Evolutionary conservation across 176 grass and related monocot genomes (phyloP).

Genomic region (Zea luxurians): DNA sequence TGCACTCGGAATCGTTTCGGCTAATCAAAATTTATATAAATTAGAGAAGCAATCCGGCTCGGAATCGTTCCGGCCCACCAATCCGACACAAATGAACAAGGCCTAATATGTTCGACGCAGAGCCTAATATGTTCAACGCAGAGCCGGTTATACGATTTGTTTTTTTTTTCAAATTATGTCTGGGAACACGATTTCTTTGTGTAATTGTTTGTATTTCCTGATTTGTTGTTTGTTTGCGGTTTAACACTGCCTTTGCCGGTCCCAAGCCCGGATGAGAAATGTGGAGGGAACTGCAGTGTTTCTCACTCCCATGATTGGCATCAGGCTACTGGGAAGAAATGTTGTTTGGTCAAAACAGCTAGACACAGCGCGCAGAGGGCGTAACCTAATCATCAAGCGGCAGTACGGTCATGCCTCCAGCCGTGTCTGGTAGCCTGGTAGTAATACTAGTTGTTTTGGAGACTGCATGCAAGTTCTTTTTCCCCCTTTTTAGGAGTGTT

Average conservation of each 20-base stretch:
- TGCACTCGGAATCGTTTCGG: too few relatives aligned
- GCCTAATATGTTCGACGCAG: not conserved
- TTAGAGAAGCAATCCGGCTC: not conserved
- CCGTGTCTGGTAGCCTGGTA: too few relatives aligned
- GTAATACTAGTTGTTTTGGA: too few relatives aligned
- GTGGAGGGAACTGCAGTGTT: too few relatives aligned
- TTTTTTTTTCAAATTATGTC: not conserved
- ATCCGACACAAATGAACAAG: not conserved
- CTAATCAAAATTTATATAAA: not conserved
- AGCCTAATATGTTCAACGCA: not conserved
- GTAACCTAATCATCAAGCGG: too few relatives aligned
- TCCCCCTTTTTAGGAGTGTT: too few relatives aligned
- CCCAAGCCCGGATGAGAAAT: constrained; percentile 44
- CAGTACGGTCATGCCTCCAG: too few relatives aligned
- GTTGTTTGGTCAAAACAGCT: too few relatives aligned
- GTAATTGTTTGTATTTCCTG: not conserved
- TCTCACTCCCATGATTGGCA: too few relatives aligned
- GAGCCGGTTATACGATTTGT: not conserved
- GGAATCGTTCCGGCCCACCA: not conserved
- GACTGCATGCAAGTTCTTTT: too few relatives aligned
- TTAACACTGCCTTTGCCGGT: constrained; percentile 66
- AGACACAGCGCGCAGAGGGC: too few relatives aligned
- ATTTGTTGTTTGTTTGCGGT: constrained; percentile 28
- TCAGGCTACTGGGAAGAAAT: too few relatives aligned
- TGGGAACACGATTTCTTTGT: not conserved